phyloP scores from a whole-genome alignment of 768 basidiomycete species.

The Pleurotus eryngii region DNA sequence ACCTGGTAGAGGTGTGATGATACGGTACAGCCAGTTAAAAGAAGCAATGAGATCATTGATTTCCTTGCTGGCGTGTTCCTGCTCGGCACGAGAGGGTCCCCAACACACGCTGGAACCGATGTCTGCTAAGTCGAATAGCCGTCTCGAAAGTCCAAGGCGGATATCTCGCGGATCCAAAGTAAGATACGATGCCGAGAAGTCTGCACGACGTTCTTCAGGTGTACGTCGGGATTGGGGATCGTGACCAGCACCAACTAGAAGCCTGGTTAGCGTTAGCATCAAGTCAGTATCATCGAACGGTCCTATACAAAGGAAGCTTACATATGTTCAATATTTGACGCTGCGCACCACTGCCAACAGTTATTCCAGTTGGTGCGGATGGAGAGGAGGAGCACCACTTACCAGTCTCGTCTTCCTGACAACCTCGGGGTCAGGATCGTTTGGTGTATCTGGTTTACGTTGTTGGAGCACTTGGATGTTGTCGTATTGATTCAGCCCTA shows the following conservation, averaged over 20 bases:
- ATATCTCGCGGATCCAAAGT: constrained; percentile 25
- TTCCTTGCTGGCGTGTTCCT: constrained; percentile 31
- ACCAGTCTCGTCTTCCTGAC: constrained; percentile 1
- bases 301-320: constrained; percentile 13
- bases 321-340: constrained; percentile 29
- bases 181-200: neutral
- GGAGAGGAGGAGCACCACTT: neutral
- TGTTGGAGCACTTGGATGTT: neutral
- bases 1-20: constrained; percentile 36
- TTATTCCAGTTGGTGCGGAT: neutral
- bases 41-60: constrained; percentile 26
- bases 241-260: constrained; percentile 40
- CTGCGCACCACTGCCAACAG: neutral
- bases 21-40: constrained; percentile 33
- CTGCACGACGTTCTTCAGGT: constrained; percentile 3
- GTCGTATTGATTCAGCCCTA: constrained; percentile 24
- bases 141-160: constrained; percentile 33
- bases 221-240: constrained; percentile 33
- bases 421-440: neutral
- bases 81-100: constrained; percentile 19
- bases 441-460: no score
- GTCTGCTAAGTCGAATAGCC: constrained; percentile 29
- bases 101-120: constrained; percentile 26
- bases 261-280: constrained; percentile 20
- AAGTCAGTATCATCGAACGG: neutral